phyloP scores from a whole-genome alignment of 163 green algal genomes.

The Chlorella variabilis region DNA sequence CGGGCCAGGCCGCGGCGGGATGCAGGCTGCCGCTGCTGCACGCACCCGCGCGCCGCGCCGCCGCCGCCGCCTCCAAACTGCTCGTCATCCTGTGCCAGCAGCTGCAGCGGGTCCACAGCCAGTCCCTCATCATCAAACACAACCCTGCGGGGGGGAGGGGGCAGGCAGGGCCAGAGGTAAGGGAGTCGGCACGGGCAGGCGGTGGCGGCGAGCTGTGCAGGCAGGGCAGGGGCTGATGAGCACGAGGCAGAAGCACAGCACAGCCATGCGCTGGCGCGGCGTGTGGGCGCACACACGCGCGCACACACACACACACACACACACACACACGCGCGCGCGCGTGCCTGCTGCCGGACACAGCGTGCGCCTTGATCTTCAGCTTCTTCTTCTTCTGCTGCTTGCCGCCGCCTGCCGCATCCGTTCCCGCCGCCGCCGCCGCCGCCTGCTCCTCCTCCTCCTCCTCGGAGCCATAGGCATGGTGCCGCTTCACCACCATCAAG shows the following conservation, averaged over 20 bases:
- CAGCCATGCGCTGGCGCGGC: no score
- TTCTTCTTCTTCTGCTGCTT: conserved; percentile 83
- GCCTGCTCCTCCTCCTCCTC: not conserved
- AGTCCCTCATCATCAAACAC: conserved; percentile 88
- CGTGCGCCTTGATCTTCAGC: conserved; percentile 75
- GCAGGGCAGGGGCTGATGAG: no score
- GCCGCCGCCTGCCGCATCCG: conserved; percentile 27
- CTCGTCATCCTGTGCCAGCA: conserved; percentile 61
- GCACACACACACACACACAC: no score
- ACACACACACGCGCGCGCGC: no score
- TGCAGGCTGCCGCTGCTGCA: no score
- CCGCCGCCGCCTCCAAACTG: conserved; percentile 4
- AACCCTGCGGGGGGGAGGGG: conserved; percentile 36
- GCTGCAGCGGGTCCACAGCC: conserved; percentile 68
- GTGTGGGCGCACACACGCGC: no score
- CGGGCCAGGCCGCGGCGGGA: no score
- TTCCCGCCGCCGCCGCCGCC: conserved; percentile 28
- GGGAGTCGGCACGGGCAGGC: no score
- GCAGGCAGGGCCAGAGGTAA: not conserved
- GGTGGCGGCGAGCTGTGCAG: no score
- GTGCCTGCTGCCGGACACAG: conserved; percentile 32
- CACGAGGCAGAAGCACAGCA: no score
- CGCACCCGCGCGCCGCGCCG: not conserved
- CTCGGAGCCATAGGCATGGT: conserved; percentile 50
- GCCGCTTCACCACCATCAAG: conserved; percentile 80